These are phyloP conservation scores for Aphanoascus verrucosus DNA, from an alignment of 2,329 filamentous ascomycete species.

Conservation along the genomic window DNA sequence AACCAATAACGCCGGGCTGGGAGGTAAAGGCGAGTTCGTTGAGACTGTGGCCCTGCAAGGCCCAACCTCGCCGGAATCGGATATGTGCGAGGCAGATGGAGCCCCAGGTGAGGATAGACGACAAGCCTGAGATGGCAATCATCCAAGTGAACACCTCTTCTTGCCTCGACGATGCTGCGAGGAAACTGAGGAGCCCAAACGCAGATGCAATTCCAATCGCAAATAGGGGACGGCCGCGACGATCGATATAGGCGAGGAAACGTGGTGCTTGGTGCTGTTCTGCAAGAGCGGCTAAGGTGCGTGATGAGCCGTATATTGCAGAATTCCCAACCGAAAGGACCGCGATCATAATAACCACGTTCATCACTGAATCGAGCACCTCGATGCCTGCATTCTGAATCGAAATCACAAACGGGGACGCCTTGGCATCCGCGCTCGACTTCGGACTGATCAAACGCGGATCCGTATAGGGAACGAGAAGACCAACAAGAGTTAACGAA, in stretches of 20 bases:
- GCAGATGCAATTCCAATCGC: slow-evolving; percentile 58
- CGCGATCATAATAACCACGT: slow-evolving; percentile 63
- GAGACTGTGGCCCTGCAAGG: slow-evolving; percentile 29
- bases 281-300: slow-evolving; percentile 66
- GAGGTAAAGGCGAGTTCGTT: slow-evolving; percentile 34
- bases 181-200: slow-evolving; percentile 65
- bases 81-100: slow-evolving; percentile 40
- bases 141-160: slow-evolving; percentile 61
- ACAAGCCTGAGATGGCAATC: slow-evolving; percentile 42
- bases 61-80: slow-evolving; percentile 36
- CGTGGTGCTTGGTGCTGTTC: slow-evolving; percentile 60
- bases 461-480: slow-evolving; percentile 55
- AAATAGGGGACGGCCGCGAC: slow-evolving; percentile 49
- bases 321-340: slow-evolving; percentile 61
- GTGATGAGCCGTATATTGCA: slow-evolving; percentile 51
- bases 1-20: slow-evolving; percentile 46
- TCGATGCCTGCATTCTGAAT: slow-evolving; percentile 56
- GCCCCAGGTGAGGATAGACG: slow-evolving; percentile 50
- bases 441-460: slow-evolving; percentile 47
- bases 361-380: slow-evolving; percentile 60
- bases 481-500: slow-evolving; percentile 47
- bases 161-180: slow-evolving; percentile 55
- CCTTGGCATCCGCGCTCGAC: slow-evolving; percentile 54
- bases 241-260: slow-evolving; percentile 58
- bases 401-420: slow-evolving; percentile 65